Conservation (phyloP, 208 protist species). For the Trypanosoma mega region DNA sequence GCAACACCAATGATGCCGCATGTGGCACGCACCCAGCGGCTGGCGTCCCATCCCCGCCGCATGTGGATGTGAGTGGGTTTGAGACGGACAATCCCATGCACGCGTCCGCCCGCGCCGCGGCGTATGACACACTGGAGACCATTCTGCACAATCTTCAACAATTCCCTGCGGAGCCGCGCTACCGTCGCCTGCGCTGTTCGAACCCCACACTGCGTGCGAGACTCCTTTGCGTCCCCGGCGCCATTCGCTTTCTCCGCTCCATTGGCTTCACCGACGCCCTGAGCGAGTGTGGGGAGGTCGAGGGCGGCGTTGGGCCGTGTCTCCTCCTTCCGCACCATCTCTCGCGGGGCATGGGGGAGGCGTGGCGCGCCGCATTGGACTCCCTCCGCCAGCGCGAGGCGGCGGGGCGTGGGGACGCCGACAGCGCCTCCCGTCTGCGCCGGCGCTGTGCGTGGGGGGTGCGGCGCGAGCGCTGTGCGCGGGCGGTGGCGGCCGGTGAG, state of each 20-base stretch:
- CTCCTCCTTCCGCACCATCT: constrained; percentile 4
- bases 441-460: constrained; percentile 34
- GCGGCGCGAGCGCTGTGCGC: constrained; percentile 41
- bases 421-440: constrained; percentile 16
- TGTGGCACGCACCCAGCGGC: background rate
- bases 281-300: background rate
- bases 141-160: constrained; percentile 47
- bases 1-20: background rate
- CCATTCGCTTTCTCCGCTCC: constrained; percentile 36
- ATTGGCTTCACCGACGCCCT: constrained; percentile 51
- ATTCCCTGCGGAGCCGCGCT: constrained; percentile 46
- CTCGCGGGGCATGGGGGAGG: constrained; percentile 22
- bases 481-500: constrained; percentile 26
- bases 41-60: background rate
- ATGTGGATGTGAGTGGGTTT: constrained; percentile 19
- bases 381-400: constrained; percentile 16
- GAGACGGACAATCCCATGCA: constrained; percentile 8
- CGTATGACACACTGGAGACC: constrained; percentile 41
- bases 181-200: constrained; percentile 41
- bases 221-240: constrained; percentile 49
- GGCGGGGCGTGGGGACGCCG: background rate
- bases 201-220: constrained; percentile 40
- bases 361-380: constrained; percentile 22
- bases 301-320: background rate
- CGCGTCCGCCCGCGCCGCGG: constrained; percentile 23